Conservation (phyloP, 441 rosid species). For the Gossypium lobatum region DNA sequence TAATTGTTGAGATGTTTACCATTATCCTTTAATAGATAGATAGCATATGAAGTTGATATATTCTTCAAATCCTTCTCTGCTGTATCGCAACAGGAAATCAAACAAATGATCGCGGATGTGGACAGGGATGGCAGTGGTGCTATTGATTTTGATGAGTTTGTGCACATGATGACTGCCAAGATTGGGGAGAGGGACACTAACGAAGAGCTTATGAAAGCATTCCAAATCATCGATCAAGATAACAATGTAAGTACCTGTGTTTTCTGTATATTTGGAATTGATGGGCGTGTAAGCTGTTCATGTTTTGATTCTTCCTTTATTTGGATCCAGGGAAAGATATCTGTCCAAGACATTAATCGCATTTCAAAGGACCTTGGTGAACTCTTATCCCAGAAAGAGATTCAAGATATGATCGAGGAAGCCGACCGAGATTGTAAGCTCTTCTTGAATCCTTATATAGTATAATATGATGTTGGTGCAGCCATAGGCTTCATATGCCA, state of each 20-base stretch:
- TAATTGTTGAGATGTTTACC: constrained; percentile 14
- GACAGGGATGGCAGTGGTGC: constrained; percentile 97
- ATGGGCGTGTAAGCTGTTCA: neutral
- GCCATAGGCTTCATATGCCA: too few species aligned
- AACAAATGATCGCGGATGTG: constrained; percentile 94
- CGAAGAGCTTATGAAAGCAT: constrained; percentile 86
- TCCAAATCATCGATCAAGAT: constrained; percentile 78
- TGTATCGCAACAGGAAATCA: constrained; percentile 55
- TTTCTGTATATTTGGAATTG: constrained; percentile 8
- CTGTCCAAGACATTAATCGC: constrained; percentile 55
- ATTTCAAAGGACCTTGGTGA: constrained; percentile 83
- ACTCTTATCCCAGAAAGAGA: constrained; percentile 67
- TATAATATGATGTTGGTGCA: too few species aligned
- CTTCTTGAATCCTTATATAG: neutral
- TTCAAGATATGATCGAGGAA: constrained; percentile 59
- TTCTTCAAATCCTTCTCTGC: constrained; percentile 10
- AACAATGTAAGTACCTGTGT: constrained; percentile 43
- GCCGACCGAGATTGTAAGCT: neutral
- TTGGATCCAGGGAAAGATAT: constrained; percentile 68
- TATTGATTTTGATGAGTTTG: constrained; percentile 91
- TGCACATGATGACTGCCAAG: constrained; percentile 92
- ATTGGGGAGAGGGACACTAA: constrained; percentile 91
- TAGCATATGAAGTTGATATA: neutral
- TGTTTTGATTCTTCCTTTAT: constrained; percentile 1
- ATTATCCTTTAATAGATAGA: neutral